These are phyloP conservation scores for Cyclotella sp. DNA, from an alignment of 108 stramenopile species.

Conservation along the genomic window DNA sequence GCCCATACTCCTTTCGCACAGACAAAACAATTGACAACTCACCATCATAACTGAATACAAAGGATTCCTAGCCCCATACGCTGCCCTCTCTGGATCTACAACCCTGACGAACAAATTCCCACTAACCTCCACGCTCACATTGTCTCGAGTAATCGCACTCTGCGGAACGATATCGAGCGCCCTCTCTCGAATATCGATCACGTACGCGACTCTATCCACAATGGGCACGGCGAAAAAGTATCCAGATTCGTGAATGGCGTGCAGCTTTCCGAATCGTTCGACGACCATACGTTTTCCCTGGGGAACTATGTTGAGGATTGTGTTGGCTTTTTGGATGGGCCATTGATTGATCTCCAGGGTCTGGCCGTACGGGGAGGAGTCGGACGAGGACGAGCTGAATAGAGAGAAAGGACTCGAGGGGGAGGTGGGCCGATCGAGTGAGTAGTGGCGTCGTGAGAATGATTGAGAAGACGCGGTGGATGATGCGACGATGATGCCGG, in stretches of 20 bases:
- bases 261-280: slow-evolving; percentile 93
- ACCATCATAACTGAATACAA: slow-evolving; percentile 95
- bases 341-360: slow-evolving; percentile 61
- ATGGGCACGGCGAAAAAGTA: slow-evolving; percentile 95
- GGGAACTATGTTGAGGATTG: slow-evolving; percentile 93
- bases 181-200: slow-evolving; percentile 94
- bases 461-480: not conserved
- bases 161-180: slow-evolving; percentile 94
- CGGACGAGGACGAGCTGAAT: slow-evolving; percentile 30
- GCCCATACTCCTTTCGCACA: too few species aligned
- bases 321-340: slow-evolving; percentile 89
- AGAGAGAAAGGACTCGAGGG: slow-evolving; percentile 32
- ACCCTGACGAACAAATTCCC: slow-evolving; percentile 98
- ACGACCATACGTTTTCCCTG: slow-evolving; percentile 94
- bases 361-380: slow-evolving; percentile 54
- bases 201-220: slow-evolving; percentile 92
- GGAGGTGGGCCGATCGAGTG: slow-evolving; percentile 44
- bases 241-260: slow-evolving; percentile 88
- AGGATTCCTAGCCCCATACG: slow-evolving; percentile 95
- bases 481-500: not conserved
- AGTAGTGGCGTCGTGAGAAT: slow-evolving; percentile 37
- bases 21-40: slow-evolving; percentile 22
- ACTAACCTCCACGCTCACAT: slow-evolving; percentile 96
- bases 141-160: slow-evolving; percentile 96
- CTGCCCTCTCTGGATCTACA: slow-evolving; percentile 88